Evolutionary conservation across 768 basidiomycete genomes (phyloP), one percentile per base, ranked within the genome.

Genomic region (Trametes coccinea): DNA sequence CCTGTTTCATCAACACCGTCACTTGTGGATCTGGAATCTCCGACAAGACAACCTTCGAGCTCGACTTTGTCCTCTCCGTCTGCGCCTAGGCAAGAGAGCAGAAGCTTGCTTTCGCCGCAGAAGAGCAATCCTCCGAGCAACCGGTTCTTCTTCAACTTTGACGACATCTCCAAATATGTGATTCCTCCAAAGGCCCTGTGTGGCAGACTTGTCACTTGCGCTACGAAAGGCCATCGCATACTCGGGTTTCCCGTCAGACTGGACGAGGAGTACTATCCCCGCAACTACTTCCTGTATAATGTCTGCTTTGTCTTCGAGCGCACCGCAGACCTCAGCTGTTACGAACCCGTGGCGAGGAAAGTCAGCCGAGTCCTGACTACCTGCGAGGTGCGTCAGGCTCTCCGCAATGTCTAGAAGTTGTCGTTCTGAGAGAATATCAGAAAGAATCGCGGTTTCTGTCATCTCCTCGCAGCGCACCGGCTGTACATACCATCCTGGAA

Each of bases 261-360:
- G 53, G 79, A 81, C 53, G 62, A 64, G 27, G 90, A 66, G 39
- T 84, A 80, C 65, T 97, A 98, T 71, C 80, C 85, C 58, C 82
- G 96, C 30, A 90, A 95, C 70, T 93, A 90, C 73, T 95, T 97
- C 74, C 82, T 89, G 64, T 98, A 92, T 76, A 98, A 98, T 72
- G 76, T 98, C 30, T 98, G 95, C 74, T 97, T 98, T 73, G 96
- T 98, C 3, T 99, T 99, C 73, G 90, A 94, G 49, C 86, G 92
- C 47, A 83, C 84, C 29, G 93, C 93, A 10, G 95, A 97, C 73
- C 78, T 98, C 56, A 94, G 93, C 70, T 95, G 94, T 66, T 98
- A 95, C 76, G 96, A 98, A 66, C 93, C 95, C 3, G 85, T 99
- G 52, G 93, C 98, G 8, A 85, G 96, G 53, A 99, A 99, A 79